These are phyloP conservation scores for Coprinopsis sp. DNA, from an alignment of 768 basidiomycete genomes.

Conservation along the genomic window DNA sequence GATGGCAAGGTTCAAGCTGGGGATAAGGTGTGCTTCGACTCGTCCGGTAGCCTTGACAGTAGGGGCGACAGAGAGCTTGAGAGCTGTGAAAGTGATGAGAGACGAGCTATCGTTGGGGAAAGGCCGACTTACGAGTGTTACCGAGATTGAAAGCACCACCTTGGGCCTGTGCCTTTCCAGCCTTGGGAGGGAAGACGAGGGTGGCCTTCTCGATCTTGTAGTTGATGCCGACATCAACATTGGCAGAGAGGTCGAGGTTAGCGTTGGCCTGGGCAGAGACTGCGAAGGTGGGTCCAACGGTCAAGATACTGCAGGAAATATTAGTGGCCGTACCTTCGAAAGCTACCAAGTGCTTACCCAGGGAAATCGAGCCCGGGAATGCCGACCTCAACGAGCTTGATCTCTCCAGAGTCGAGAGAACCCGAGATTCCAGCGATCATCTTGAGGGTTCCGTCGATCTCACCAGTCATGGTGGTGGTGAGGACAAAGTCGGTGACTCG, in stretches of 20 bases:
- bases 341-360: constrained; percentile 15
- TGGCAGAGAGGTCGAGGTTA: constrained; percentile 30
- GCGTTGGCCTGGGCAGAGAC: constrained; percentile 33
- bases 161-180: constrained; percentile 9
- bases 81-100: constrained; percentile 18
- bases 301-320: constrained; percentile 32
- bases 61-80: constrained; percentile 35
- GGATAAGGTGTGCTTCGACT: constrained; percentile 43
- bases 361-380: constrained; percentile 17
- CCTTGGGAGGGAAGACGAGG: constrained; percentile 38
- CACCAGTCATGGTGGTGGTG: not conserved
- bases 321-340: too few relatives aligned
- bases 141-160: constrained; percentile 27
- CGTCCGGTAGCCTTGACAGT: constrained; percentile 34
- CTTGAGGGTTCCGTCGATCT: not conserved
- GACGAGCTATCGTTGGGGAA: not conserved
- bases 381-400: constrained; percentile 11
- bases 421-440: constrained; percentile 6
- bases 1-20: constrained; percentile 39
- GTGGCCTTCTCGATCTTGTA: constrained; percentile 35
- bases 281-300: constrained; percentile 41
- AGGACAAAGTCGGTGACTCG: constrained; percentile 3
- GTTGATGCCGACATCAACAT: constrained; percentile 36
- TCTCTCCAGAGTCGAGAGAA: constrained; percentile 10
- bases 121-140: constrained; percentile 34